A percentile compares a stretch with the other conserved stretches of the same genome.
Evolutionary conservation across 1,139 yeast genomes (phyloP).

Genomic region (Geotrichum candidum): DNA sequence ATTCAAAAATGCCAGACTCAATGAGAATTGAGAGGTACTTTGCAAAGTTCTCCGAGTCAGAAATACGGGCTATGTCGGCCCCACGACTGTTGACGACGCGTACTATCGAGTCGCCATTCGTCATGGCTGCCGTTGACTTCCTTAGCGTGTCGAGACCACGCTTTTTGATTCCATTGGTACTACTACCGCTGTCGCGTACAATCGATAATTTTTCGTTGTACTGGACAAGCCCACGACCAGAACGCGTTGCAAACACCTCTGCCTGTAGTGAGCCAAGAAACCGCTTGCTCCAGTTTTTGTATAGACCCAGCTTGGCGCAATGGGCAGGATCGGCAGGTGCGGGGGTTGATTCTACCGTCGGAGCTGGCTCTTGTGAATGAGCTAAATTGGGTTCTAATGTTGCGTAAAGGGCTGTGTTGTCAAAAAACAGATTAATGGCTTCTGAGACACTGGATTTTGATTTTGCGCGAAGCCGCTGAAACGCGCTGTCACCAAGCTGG

Average conservation of each 20-base stretch:
- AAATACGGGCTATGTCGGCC: conserved; percentile 71
- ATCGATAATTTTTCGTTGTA: conserved; percentile 48
- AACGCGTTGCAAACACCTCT: conserved; percentile 80
- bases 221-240: conserved; percentile 49
- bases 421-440: conserved; percentile 32
- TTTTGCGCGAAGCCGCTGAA: conserved; percentile 19
- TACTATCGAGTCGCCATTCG: conserved; percentile 31
- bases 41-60: conserved; percentile 55
- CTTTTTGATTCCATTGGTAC: neutral
- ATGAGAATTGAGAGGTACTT: conserved; percentile 61
- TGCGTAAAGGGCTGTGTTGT: conserved; percentile 11
- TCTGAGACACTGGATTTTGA: conserved; percentile 29
- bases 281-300: conserved; percentile 30
- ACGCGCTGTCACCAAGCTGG: conserved; percentile 18
- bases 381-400: neutral
- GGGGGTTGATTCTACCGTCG: neutral
- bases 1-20: conserved; percentile 49
- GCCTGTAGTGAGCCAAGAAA: conserved; percentile 68
- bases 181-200: conserved; percentile 20
- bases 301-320: neutral
- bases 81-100: conserved; percentile 28
- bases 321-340: conserved; percentile 10
- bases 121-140: neutral
- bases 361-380: neutral
- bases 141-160: neutral